phyloP scores from a whole-genome alignment of 441 rosid species.

The Populus tomentosa region DNA sequence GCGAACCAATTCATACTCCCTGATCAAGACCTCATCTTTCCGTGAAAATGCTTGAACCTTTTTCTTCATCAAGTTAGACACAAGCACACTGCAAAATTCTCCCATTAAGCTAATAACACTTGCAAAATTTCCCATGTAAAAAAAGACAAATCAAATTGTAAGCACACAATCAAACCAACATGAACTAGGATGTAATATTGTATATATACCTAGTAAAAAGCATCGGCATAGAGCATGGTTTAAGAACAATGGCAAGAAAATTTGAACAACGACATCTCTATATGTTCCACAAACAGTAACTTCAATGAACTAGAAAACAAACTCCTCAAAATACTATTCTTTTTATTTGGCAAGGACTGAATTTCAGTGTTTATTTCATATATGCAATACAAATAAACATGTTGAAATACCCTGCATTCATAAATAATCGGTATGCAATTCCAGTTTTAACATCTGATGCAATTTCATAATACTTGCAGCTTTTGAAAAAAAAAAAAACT shows the following conservation, averaged over 20 bases:
- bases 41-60: conserved; percentile 48
- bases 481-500: too few species aligned
- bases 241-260: too few species aligned
- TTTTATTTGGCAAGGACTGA: too few species aligned
- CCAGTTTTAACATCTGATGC: not conserved
- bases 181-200: too few species aligned
- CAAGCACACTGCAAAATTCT: conserved; percentile 61
- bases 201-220: too few species aligned
- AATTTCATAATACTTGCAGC: not conserved
- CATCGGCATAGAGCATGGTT: too few species aligned
- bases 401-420: too few species aligned
- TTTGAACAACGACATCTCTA: too few species aligned
- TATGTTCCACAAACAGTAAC: too few species aligned
- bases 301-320: too few species aligned
- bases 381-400: not conserved
- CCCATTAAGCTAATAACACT: not conserved
- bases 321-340: too few species aligned
- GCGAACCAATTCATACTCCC: conserved; percentile 69
- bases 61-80: conserved; percentile 56
- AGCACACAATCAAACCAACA: not conserved
- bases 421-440: not conserved
- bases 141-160: not conserved
- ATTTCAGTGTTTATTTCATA: not conserved
- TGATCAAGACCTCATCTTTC: conserved; percentile 48
- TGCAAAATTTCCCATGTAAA: conserved; percentile 2